Evolutionary conservation across 345 rosid genomes (phyloP), one percentile per base, ranked within the genome.

Genomic region (Pistacia atlantica): DNA sequence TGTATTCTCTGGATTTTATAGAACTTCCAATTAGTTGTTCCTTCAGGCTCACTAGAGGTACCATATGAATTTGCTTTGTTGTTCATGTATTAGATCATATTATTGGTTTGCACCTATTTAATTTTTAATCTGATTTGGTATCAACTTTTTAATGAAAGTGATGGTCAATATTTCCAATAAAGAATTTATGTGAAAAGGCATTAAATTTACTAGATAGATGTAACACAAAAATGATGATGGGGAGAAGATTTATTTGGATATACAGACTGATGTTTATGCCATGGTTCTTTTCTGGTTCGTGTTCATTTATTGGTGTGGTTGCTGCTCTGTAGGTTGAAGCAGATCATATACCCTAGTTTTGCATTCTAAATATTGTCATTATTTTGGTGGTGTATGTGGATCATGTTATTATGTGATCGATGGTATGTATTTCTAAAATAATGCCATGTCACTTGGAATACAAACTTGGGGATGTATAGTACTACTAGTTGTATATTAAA

Each of bases 31-130:
- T 87, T 88, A 85, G 80, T 87, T 87, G 75, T 84, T 78, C 78
- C 79, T 80, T 77, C 88, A 74, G 83, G 90, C 88, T 75, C 83
- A 25, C 69, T 83, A 78, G 92, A 92, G 97, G 97, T 92, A 90
- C 89, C 73, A 3, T 74, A 67, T 86, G 63, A 79, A 76, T 83
- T 78, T 84, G 78, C 79, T 82, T 75, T 81, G 78, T 80, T 83
- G 51, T 62, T 13, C 66, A 56, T 45, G 72, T 76, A 48, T 73
- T 61, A 46, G 60, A 75, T 75, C 45, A 31, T 68, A 49, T 48
- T 37, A n/a, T 60, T 68, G 58, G 46, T 62, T 18, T 16, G 20
- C 49, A 60, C 28, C 49, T 52, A 49, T 11, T 20, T 8, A 42
- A 11, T 68, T 20, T 13, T 74, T 55, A n/a, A 2, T 45, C 17